Conservation (phyloP, 352 stramenopile species). For the Elongisporangium prolatum region DNA sequence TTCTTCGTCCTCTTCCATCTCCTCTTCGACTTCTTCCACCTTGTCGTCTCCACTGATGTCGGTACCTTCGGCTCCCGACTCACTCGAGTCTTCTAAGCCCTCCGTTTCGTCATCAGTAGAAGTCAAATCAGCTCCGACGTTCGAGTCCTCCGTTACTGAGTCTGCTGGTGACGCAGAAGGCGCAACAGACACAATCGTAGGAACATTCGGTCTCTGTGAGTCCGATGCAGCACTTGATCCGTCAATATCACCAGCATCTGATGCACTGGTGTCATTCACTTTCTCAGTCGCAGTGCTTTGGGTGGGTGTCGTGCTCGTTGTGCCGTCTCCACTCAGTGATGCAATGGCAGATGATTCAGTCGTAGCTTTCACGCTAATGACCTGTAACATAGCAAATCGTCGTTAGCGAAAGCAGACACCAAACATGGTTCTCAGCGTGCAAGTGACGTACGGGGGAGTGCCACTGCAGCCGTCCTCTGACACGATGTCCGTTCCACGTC, state of each 20-base stretch:
- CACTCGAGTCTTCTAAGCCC: neutral
- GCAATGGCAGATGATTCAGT: neutral
- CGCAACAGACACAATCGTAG: conserved; percentile 1
- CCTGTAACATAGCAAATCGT: conserved; percentile 10
- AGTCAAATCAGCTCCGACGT: neutral
- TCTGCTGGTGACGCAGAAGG: neutral
- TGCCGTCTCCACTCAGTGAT: neutral
- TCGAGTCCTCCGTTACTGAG: neutral
- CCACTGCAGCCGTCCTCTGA: conserved; percentile 58
- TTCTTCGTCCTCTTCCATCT: neutral
- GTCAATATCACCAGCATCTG: neutral
- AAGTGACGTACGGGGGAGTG: conserved; percentile 43
- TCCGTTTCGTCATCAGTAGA: neutral
- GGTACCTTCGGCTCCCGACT: neutral
- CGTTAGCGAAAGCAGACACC: neutral
- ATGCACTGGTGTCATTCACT: neutral
- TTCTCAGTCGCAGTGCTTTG: neutral
- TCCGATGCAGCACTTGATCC: neutral
- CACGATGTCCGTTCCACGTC: conserved; percentile 62
- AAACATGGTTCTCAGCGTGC: neutral
- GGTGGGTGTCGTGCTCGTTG: neutral
- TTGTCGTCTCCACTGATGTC: neutral
- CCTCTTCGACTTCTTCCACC: neutral
- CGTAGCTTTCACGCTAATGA: conserved; percentile 25
- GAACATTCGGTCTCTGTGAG: neutral